Evolutionary conservation across 1,139 yeast species (phyloP), one percentile per base, ranked within the genome.

Genomic region (Barnettozyma hawaiiensis): DNA sequence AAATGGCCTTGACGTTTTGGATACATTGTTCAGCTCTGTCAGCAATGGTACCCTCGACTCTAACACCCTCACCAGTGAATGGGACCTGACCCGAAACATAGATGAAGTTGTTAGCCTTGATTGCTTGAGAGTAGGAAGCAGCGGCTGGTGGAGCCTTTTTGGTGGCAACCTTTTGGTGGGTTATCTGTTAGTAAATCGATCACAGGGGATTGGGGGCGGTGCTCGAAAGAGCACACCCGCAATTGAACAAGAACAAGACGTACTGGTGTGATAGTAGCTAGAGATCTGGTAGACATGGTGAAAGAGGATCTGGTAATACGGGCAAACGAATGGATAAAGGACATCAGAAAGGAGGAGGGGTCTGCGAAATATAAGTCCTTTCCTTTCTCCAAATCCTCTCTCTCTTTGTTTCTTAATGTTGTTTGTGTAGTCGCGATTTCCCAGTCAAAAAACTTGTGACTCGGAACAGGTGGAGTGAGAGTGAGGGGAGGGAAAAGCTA

Each of bases 71-170:
- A 37, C 92, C 75, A 39, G 94, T 86, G 71, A 80, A 78, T 47
- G 97, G 97, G 49, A 92, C 81, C 69, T 92, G 98, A 44, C 98
- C 98, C 37, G 97, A 87, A 47, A 92, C 90, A 64, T 85, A 92
- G 62, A 92, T 67, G 64, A 87, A 80, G 45, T 89, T 89, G 62
- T 83, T 82, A 50, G 80, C 92, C 70, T 85, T 89, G 65, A 89
- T 76, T 40, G 97, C 97, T 65, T 89, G 97, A 35, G 95, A 85
- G 67, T 90, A 90, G 16, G 95, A 79, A 43, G 96, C 97, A 40
- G 96, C 96, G 51, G 97, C 95, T 48, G 95, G 87, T 57, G 97
- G 97, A 29, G 96, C 96, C 54, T 73, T 73, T 49, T 78, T 72
- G 44, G 95, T 82, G 59, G 72, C 71, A 45, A 79, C 76, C 81